Evolutionary conservation across 2,329 filamentous ascomycete genomes (phyloP).

Genomic region (Pseudohalonectria lignicola): DNA sequence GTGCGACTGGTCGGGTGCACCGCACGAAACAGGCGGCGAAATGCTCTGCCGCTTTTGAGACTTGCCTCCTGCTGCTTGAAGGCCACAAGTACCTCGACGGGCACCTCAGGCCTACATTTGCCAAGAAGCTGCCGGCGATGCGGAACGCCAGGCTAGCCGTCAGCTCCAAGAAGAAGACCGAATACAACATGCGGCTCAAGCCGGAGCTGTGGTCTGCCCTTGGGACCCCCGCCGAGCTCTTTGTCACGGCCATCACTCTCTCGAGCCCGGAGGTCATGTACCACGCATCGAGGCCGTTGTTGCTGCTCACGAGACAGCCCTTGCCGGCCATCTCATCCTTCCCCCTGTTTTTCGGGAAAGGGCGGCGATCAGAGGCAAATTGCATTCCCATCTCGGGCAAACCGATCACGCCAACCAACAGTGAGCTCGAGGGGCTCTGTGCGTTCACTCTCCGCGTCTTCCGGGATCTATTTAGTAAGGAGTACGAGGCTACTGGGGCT

Average conservation of each 20-base stretch:
- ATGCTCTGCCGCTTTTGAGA: conserved; percentile 78
- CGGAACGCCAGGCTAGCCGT: conserved; percentile 79
- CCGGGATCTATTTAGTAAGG: conserved; percentile 80
- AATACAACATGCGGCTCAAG: conserved; percentile 71
- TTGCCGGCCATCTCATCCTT: conserved; percentile 59
- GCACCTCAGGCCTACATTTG: conserved; percentile 62
- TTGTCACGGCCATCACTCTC: conserved; percentile 51
- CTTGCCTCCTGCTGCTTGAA: conserved; percentile 59
- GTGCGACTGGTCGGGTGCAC: conserved; percentile 51
- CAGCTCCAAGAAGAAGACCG: conserved; percentile 61
- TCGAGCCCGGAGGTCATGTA: conserved; percentile 42
- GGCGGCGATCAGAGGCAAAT: conserved; percentile 45
- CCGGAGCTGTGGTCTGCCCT: conserved; percentile 58
- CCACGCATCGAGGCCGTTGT: conserved; percentile 49
- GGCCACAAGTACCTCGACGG: conserved; percentile 60
- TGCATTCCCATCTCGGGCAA: conserved; percentile 29
- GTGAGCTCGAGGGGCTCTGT: conserved; percentile 45
- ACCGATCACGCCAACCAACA: conserved; percentile 30
- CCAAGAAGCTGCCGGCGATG: conserved; percentile 65
- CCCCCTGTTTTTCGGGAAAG: conserved; percentile 59
- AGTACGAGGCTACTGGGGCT: conserved; percentile 50
- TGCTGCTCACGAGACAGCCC: conserved; percentile 56
- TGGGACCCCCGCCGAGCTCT: conserved; percentile 42
- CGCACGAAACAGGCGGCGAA: conserved; percentile 69
- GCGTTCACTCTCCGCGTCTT: conserved; percentile 68